Percentiles rank a stretch among this genome's conserved stretches.
Evolutionary conservation across 192 early-diverging fungal genomes (phyloP).

Genomic region (Backusella westeae): DNA sequence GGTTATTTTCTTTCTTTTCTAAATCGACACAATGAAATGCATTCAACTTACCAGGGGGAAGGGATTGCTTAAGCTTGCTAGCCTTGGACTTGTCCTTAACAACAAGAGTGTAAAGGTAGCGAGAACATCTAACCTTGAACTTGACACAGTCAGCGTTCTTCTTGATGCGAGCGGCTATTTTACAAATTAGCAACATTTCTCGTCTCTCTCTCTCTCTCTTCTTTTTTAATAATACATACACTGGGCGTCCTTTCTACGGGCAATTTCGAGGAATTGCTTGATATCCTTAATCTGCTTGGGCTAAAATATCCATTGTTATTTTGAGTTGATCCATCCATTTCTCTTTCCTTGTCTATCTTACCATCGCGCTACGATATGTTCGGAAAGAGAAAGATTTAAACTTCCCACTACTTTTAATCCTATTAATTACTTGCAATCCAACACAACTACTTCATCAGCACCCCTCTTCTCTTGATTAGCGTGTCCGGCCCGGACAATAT

Average conservation of each 20-base stretch:
- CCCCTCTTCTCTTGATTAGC: background rate
- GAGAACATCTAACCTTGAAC: conserved; percentile 99
- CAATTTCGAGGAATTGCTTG: conserved; percentile 97
- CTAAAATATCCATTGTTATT: conserved; percentile 43
- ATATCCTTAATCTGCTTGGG: conserved; percentile 98
- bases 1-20: background rate
- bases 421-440: background rate
- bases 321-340: background rate
- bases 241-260: conserved; percentile 95
- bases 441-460: background rate
- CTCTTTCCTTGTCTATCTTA: background rate
- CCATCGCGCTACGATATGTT: conserved; percentile 21
- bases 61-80: conserved; percentile 92
- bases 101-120: conserved; percentile 97
- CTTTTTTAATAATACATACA: conserved; percentile 36
- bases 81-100: conserved; percentile 95
- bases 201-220: background rate
- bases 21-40: background rate
- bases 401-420: background rate
- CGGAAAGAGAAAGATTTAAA: conserved; percentile 13
- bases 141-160: conserved; percentile 91
- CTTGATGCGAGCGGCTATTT: conserved; percentile 87
- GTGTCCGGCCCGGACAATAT: background rate
- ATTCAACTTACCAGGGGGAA: conserved; percentile 79
- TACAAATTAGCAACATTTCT: background rate